These are phyloP conservation scores for Lyophyllum atratum DNA, from an alignment of 768 basidiomycete species.

Conservation along the genomic window DNA sequence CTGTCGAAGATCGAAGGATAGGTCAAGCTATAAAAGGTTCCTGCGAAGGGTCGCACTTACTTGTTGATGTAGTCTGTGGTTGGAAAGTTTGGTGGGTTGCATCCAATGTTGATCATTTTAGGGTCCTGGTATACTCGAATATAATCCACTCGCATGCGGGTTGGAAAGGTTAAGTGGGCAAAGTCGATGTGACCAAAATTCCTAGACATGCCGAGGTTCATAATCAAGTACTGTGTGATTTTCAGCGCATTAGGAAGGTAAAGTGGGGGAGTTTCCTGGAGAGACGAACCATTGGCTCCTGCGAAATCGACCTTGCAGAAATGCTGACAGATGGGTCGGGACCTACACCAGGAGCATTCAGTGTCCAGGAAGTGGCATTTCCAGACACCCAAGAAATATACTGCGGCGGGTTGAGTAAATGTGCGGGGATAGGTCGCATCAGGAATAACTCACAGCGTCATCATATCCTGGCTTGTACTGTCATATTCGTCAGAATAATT, in stretches of 20 bases:
- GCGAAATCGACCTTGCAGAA: slow-evolving; percentile 62
- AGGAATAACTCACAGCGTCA: slow-evolving; percentile 44
- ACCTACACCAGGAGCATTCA: slow-evolving; percentile 65
- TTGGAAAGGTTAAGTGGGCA: slow-evolving; percentile 63
- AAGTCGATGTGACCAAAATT: slow-evolving; percentile 78
- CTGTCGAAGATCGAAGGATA: slow-evolving; percentile 15
- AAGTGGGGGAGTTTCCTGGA: slow-evolving; percentile 1
- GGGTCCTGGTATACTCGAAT: slow-evolving; percentile 69
- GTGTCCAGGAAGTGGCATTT: slow-evolving; percentile 67
- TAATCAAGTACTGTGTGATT: slow-evolving; percentile 66
- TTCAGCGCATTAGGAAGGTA: slow-evolving; percentile 24
- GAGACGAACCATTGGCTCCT: slow-evolving; percentile 76
- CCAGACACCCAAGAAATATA: slow-evolving; percentile 85
- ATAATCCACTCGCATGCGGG: slow-evolving; percentile 41
- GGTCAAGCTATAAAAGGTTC: not conserved
- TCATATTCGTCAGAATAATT: not conserved
- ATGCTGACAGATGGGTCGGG: slow-evolving; percentile 61
- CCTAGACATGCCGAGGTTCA: slow-evolving; percentile 78
- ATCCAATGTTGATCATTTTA: slow-evolving; percentile 62
- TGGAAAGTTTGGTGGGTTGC: slow-evolving; percentile 61
- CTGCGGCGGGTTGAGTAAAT: slow-evolving; percentile 26
- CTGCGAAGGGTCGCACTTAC: slow-evolving; percentile 30
- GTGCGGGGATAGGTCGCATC: not conserved
- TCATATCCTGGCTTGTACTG: slow-evolving; percentile 57
- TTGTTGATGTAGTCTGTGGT: slow-evolving; percentile 66